Evolutionary conservation across 495 filamentous ascomycete species (phyloP).

Genomic region (Neurospora tetraspora): DNA sequence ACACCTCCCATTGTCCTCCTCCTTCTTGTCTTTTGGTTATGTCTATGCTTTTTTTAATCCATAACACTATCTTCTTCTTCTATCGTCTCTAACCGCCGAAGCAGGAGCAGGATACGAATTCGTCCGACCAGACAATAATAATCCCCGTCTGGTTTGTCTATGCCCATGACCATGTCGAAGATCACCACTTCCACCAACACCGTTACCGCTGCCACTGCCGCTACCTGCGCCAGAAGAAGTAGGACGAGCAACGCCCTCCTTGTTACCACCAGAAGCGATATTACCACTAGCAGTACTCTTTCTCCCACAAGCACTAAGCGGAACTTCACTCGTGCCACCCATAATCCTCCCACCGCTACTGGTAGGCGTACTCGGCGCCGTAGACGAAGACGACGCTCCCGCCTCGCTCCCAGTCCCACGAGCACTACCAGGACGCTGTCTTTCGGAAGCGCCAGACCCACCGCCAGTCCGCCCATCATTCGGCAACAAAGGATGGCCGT

Average conservation of each 20-base stretch:
- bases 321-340: background rate
- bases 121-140: background rate
- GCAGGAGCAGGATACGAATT: background rate
- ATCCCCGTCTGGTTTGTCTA: background rate
- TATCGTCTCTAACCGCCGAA: background rate
- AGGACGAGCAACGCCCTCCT: background rate
- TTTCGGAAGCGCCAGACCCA: background rate
- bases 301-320: background rate
- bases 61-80: background rate
- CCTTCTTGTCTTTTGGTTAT: background rate
- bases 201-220: background rate
- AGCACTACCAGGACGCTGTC: background rate
- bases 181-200: background rate
- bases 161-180: background rate
- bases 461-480: background rate
- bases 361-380: background rate
- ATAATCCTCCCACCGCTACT: background rate
- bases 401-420: background rate
- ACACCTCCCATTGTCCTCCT: background rate
- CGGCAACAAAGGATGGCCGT: constrained; percentile 2
- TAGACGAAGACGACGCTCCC: background rate
- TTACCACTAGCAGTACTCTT: background rate
- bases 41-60: background rate
- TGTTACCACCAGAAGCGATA: background rate
- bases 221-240: background rate